Base-by-base conservation (phyloP, 495 filamentous ascomycete genomes). In the Chaetomium fimeti region DNA sequence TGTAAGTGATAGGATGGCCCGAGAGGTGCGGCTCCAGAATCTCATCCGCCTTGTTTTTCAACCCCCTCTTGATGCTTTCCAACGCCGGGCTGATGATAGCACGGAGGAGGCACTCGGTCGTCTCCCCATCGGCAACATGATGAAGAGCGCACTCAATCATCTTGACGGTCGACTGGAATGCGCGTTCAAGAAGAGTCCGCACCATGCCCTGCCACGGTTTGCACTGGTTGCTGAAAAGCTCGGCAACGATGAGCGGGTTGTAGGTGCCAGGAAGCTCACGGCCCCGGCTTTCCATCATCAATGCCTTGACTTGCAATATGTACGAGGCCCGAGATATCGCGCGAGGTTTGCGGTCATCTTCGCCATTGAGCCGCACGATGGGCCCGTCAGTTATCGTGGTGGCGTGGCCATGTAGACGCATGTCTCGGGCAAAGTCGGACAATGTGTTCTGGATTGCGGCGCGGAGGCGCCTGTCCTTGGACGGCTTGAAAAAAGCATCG, bases 1-100 rank as follows among this genome's bases (percentile, higher is more conserved):
- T 51, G 54, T 64, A 64, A 0, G 62, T 64, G 43, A 64, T 64
- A 0, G 62, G 62, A 27, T 64, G 62, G 6, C 54, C 62, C 0
- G 36, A 53, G 1, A 45, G 38, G 55, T 59, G 36, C 8, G 55
- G 62, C 12, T 32, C 25, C 28, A 64, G 5, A 8, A 64, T 28
- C 55, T 59, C 55, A 7, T 51, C 32, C 9, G 47, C 32, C 47
- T 53, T 53, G 18, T 12, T 58, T 0, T 2, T 18, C 52, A 64
- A 20, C 8, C 27, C 62, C 16, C 18, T 25, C 32, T 52, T 57
- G 43, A 57, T 49, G 15, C 27, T 22, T 9, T 51, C 45, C 42
- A 58, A 24, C 5, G 42, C 22, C 22, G 53, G 53, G 11, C 27
- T 28, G 28, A 64, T 20, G 15, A 64, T 45, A 5, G 25, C 3